A percentile compares a stretch with the other conserved stretches of the same genome.
Evolutionary conservation across 495 filamentous ascomycete genomes (phyloP).

Genomic region (Aspergillus steynii): DNA sequence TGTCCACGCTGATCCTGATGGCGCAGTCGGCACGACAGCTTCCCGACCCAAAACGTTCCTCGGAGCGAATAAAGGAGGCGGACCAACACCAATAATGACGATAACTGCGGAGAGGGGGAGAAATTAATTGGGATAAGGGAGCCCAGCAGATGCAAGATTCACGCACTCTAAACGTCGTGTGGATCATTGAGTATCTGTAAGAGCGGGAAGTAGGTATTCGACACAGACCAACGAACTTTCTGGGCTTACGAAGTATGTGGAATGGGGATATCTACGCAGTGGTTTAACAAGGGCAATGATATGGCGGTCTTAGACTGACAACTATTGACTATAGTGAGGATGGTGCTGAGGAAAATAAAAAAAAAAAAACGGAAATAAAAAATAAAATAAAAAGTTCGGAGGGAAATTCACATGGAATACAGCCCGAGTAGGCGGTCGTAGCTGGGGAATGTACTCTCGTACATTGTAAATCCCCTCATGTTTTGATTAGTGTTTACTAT

Average conservation of each 20-base stretch:
- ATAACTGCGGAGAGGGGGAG: background rate
- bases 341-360: too few relatives aligned
- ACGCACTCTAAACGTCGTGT: slow-evolving; percentile 23
- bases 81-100: background rate
- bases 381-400: too few relatives aligned
- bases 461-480: background rate
- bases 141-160: slow-evolving; percentile 24
- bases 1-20: slow-evolving; percentile 1
- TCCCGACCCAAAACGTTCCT: slow-evolving; percentile 6
- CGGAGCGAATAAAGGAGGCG: slow-evolving; percentile 5
- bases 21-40: background rate
- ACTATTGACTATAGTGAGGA: too few relatives aligned
- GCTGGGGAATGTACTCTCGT: background rate
- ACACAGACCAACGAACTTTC: slow-evolving; percentile 18
- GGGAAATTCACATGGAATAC: background rate
- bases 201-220: slow-evolving; percentile 20
- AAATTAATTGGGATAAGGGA: background rate
- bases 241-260: slow-evolving; percentile 1
- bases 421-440: background rate
- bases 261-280: background rate
- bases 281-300: background rate
- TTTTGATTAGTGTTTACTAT: background rate
- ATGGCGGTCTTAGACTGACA: too few relatives aligned
- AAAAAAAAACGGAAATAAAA: too few relatives aligned
- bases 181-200: slow-evolving; percentile 22